A percentile compares a stretch with the other conserved stretches of the same genome.
Evolutionary conservation across 2,329 filamentous ascomycete genomes (phyloP).

Genomic region (Claviceps cyperi): DNA sequence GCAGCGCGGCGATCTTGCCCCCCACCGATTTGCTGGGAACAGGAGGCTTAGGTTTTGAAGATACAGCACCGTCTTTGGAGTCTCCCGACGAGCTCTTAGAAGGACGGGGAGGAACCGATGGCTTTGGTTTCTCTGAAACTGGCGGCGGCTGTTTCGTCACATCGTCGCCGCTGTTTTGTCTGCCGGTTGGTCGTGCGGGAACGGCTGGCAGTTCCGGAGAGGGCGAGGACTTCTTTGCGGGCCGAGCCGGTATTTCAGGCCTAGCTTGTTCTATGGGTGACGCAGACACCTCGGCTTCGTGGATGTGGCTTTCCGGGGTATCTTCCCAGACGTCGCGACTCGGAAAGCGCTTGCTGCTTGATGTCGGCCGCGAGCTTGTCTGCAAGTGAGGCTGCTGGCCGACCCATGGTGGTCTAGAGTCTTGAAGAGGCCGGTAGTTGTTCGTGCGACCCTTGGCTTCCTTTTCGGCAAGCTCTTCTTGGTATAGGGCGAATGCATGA

Average conservation of each 20-base stretch:
- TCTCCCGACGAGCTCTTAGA: slow-evolving; percentile 32
- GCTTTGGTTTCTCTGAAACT: slow-evolving; percentile 41
- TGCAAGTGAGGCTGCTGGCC: slow-evolving; percentile 34
- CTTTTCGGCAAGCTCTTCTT: slow-evolving; percentile 49
- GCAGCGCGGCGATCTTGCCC: slow-evolving; percentile 79
- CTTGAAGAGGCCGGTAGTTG: slow-evolving; percentile 14
- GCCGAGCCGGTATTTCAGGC: slow-evolving; percentile 18
- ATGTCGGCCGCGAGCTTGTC: slow-evolving; percentile 28
- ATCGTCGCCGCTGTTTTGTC: slow-evolving; percentile 24
- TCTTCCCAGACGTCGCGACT: slow-evolving; percentile 95
- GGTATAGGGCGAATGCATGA: slow-evolving; percentile 50
- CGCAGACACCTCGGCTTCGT: slow-evolving; percentile 56
- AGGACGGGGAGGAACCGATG: slow-evolving; percentile 46
- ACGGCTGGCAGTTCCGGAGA: slow-evolving; percentile 28
- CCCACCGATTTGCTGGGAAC: slow-evolving; percentile 62
- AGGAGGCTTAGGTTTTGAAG: slow-evolving; percentile 62
- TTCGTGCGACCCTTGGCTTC: slow-evolving; percentile 24
- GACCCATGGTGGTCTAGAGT: slow-evolving; percentile 29
- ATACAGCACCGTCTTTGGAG: slow-evolving; percentile 24
- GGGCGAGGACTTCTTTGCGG: slow-evolving; percentile 24
- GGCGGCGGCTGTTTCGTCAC: slow-evolving; percentile 22
- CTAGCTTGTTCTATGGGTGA: slow-evolving; percentile 16
- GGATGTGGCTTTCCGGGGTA: slow-evolving; percentile 64
- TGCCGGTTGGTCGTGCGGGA: slow-evolving; percentile 41
- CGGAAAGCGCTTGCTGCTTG: slow-evolving; percentile 61